These are phyloP conservation scores for Scenedesmus sp. DNA, from an alignment of 163 green algal species.

Conservation along the genomic window DNA sequence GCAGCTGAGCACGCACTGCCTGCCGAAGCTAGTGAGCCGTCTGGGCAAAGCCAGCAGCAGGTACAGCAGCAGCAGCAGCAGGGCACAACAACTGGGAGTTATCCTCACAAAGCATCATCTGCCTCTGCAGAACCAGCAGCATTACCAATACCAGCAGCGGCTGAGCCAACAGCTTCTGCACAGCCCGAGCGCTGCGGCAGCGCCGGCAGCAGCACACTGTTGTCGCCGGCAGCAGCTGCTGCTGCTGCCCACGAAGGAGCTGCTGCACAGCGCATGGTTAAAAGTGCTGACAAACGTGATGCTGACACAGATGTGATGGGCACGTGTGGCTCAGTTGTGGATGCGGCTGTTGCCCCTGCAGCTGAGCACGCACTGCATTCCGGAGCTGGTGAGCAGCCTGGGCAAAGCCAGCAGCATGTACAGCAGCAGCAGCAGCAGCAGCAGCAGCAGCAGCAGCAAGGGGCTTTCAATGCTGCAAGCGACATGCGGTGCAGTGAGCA, in stretches of 20 bases:
- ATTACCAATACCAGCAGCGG: neutral
- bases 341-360: neutral
- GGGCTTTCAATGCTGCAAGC: neutral
- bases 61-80: conserved; percentile 10
- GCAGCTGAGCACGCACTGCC: too few relatives aligned
- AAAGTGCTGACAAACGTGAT: neutral
- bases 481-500: neutral
- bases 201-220: neutral
- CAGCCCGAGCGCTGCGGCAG: neutral
- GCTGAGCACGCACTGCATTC: neutral
- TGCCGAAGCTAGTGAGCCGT: too few relatives aligned
- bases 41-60: too few relatives aligned
- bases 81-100: too few relatives aligned
- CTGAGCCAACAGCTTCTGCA: neutral
- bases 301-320: neutral
- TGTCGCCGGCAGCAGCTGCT: too few relatives aligned
- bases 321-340: too few relatives aligned
- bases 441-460: neutral
- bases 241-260: too few relatives aligned
- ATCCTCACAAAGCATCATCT: too few relatives aligned
- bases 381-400: neutral
- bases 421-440: neutral
- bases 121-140: too few relatives aligned
- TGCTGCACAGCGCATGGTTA: too few relatives aligned
- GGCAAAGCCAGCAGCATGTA: neutral